A percentile compares a stretch with the other conserved stretches of the same genome.
These are phyloP conservation scores for Arthrinium phaeospermum DNA, from an alignment of 2,329 filamentous ascomycete genomes.

Conservation along the genomic window DNA sequence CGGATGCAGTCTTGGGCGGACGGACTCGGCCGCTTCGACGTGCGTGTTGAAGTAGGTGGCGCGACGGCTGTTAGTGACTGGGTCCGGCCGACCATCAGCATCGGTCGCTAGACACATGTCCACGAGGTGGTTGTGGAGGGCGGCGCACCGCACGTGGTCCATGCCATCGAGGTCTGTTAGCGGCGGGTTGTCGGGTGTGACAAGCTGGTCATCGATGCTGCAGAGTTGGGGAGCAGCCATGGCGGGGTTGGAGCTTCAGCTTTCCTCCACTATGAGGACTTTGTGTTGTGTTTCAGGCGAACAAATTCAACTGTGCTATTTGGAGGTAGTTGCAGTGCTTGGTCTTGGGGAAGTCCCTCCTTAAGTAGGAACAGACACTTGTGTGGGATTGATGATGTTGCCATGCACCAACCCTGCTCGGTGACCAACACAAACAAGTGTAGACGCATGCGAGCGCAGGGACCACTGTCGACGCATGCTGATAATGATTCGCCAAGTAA, in stretches of 20 bases:
- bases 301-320: background rate
- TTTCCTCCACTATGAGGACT: background rate
- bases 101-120: slow-evolving; percentile 35
- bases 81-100: slow-evolving; percentile 23
- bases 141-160: slow-evolving; percentile 37
- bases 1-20: slow-evolving; percentile 33
- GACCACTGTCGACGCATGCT: too few relatives aligned
- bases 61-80: slow-evolving; percentile 24
- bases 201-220: slow-evolving; percentile 31
- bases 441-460: too few relatives aligned
- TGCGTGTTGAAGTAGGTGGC: slow-evolving; percentile 31
- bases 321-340: too few relatives aligned
- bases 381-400: too few relatives aligned
- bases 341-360: too few relatives aligned
- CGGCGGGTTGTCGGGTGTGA: slow-evolving; percentile 35
- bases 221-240: slow-evolving; percentile 17
- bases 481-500: too few relatives aligned
- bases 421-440: too few relatives aligned
- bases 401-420: too few relatives aligned
- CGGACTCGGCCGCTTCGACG: slow-evolving; percentile 31
- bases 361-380: too few relatives aligned
- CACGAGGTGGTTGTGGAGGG: slow-evolving; percentile 40
- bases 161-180: slow-evolving; percentile 29
- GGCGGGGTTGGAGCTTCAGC: background rate
- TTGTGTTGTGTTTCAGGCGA: background rate